Percentiles rank a stretch among this genome's conserved stretches.
These are phyloP conservation scores for Collybiopsis confluens DNA, from an alignment of 768 basidiomycete genomes.

Conservation along the genomic window DNA sequence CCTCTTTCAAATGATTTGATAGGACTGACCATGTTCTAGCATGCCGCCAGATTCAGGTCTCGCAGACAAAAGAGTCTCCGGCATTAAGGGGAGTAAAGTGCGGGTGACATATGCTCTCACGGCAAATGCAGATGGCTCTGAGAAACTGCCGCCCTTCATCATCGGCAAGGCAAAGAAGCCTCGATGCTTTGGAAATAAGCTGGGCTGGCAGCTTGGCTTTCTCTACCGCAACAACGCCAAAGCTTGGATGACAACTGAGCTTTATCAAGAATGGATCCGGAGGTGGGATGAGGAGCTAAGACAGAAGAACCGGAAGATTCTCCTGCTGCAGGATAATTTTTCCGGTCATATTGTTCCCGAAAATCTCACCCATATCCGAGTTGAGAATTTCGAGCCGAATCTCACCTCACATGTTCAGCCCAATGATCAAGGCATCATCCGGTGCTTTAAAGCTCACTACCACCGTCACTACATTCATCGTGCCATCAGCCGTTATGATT, in stretches of 20 bases:
- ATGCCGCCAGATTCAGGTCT: slow-evolving; percentile 17
- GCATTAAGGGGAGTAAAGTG: slow-evolving; percentile 15
- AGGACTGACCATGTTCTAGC: no score
- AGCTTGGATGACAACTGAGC: slow-evolving; percentile 32
- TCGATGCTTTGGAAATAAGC: slow-evolving; percentile 23
- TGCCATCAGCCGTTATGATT: no score
- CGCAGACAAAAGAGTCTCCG: slow-evolving; percentile 15
- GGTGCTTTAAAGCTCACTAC: slow-evolving; percentile 33
- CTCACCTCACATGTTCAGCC: slow-evolving; percentile 34
- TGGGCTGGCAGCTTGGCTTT: slow-evolving; percentile 20
- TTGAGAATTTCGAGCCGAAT: slow-evolving; percentile 29
- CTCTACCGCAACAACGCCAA: slow-evolving; percentile 34
- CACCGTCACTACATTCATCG: no score
- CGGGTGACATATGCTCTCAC: slow-evolving; percentile 11
- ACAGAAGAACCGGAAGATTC: no score
- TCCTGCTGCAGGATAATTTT: no score
- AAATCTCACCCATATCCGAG: slow-evolving; percentile 22
- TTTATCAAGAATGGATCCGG: slow-evolving; percentile 30
- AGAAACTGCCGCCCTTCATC: background rate
- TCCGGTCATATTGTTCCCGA: slow-evolving; percentile 15
- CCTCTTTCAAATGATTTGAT: no score
- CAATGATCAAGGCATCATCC: slow-evolving; percentile 29
- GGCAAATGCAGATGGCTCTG: background rate
- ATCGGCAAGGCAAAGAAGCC: slow-evolving; percentile 31
- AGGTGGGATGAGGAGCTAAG: background rate